Evolutionary conservation across 352 stramenopile genomes (phyloP).

Genomic region (Phytophthora pseudosyringae): DNA sequence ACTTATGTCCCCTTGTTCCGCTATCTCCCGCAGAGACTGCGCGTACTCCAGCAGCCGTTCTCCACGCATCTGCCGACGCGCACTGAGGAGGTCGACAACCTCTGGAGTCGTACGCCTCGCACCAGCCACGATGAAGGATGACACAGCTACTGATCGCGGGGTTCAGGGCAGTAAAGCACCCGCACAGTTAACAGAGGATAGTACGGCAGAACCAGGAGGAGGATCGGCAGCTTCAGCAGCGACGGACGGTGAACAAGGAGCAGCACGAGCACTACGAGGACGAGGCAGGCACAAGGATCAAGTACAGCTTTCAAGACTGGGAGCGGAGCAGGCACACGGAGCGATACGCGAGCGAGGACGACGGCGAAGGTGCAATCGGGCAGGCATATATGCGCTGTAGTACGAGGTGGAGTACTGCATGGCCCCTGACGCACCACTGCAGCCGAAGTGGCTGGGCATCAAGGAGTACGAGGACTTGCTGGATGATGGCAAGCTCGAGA

Average conservation of each 20-base stretch:
- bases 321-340: too few species aligned
- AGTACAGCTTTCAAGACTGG: too few species aligned
- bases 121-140: too few species aligned
- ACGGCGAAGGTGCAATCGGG: background rate
- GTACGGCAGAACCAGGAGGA: too few species aligned
- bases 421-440: background rate
- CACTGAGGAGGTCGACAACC: conserved; percentile 7
- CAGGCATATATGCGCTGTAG: background rate
- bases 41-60: conserved; percentile 5
- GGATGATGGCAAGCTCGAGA: background rate
- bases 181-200: too few species aligned
- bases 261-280: too few species aligned
- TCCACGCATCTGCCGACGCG: background rate
- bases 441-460: background rate
- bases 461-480: background rate
- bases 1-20: background rate
- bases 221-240: too few species aligned
- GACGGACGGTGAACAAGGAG: too few species aligned
- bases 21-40: conserved; percentile 1
- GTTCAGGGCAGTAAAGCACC: too few species aligned
- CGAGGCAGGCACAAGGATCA: too few species aligned
- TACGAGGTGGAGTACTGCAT: background rate
- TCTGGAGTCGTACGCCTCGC: conserved; percentile 1
- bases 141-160: too few species aligned
- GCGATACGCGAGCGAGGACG: background rate